Evolutionary conservation across 306 rosid species (phyloP).

Genomic region (Cucumis sativus): DNA sequence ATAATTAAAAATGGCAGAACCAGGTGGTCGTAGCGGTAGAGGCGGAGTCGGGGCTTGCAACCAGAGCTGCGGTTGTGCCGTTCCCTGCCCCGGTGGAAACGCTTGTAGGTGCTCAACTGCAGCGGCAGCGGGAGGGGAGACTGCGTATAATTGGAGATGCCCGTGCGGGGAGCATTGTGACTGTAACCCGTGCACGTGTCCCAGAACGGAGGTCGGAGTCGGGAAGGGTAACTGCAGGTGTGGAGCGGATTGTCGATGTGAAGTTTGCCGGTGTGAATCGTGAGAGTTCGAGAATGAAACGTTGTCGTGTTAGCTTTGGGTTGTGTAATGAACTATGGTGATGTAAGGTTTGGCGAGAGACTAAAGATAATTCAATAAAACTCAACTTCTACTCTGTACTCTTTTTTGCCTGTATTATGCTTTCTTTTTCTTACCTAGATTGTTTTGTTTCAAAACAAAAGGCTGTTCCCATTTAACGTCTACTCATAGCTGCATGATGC

Average conservation of each 20-base stretch:
- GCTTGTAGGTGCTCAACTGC: slow-evolving; percentile 3
- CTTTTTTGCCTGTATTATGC: background rate
- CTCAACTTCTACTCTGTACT: background rate
- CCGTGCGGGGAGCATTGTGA: slow-evolving; percentile 74
- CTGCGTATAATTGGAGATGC: slow-evolving; percentile 25
- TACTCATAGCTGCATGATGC: too few species aligned
- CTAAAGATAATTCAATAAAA: background rate
- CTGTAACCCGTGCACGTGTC: slow-evolving; percentile 70
- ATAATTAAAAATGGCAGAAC: background rate
- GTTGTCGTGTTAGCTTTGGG: background rate
- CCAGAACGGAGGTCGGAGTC: slow-evolving; percentile 21
- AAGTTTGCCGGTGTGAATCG: slow-evolving; percentile 21
- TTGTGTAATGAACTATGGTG: background rate
- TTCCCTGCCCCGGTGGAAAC: slow-evolving; percentile 7
- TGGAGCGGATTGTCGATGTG: slow-evolving; percentile 29
- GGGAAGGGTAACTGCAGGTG: slow-evolving; percentile 41
- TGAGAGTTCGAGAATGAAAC: background rate
- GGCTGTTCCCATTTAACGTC: too few species aligned
- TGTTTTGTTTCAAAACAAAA: too few species aligned
- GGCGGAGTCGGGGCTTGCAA: background rate
- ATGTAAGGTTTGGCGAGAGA: background rate
- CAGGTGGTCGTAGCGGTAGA: background rate
- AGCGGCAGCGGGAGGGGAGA: background rate
- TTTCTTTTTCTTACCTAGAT: too few species aligned
- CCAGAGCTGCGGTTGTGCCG: slow-evolving; percentile 4